Conservation (phyloP, 2,329 filamentous ascomycete species). For the Venturia carpophila region DNA sequence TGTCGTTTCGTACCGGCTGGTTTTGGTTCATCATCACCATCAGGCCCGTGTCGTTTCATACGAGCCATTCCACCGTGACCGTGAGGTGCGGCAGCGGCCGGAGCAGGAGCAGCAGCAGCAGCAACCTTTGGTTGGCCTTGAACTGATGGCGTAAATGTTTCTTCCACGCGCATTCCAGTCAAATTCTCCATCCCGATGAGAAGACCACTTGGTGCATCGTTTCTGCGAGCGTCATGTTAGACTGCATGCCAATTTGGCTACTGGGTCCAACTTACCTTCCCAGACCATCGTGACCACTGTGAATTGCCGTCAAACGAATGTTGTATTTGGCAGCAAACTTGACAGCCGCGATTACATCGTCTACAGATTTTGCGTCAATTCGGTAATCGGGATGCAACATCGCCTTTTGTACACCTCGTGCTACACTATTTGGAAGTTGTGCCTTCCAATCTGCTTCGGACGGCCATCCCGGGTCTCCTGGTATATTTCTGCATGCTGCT, state of each 20-base stretch:
- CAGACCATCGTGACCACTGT: constrained; percentile 42
- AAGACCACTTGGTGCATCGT: constrained; percentile 19
- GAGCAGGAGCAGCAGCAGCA: background rate
- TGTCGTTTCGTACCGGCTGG: background rate
- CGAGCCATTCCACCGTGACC: background rate
- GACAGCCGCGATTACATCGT: constrained; percentile 40
- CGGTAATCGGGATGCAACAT: constrained; percentile 31
- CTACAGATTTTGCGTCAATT: constrained; percentile 36
- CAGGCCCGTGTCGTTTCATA: background rate
- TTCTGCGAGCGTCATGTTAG: background rate
- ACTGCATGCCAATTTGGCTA: too few species aligned
- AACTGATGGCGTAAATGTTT: constrained; percentile 11
- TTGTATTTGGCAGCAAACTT: constrained; percentile 42
- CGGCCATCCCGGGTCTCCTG: constrained; percentile 7
- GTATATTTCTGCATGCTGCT: constrained; percentile 7
- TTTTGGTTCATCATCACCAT: background rate
- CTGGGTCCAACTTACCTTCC: constrained; percentile 1
- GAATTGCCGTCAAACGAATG: constrained; percentile 45
- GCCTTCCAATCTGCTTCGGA: constrained; percentile 12
- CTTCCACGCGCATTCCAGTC: constrained; percentile 12
- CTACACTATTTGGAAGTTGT: constrained; percentile 2
- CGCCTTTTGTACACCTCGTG: background rate
- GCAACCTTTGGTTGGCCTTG: constrained; percentile 4
- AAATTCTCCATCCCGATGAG: constrained; percentile 2
- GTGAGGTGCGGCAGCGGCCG: background rate